Evolutionary conservation across 495 filamentous ascomycete species (phyloP), one percentile per base, ranked within the genome.

Genomic region (Hyaloscypha variabilis): DNA sequence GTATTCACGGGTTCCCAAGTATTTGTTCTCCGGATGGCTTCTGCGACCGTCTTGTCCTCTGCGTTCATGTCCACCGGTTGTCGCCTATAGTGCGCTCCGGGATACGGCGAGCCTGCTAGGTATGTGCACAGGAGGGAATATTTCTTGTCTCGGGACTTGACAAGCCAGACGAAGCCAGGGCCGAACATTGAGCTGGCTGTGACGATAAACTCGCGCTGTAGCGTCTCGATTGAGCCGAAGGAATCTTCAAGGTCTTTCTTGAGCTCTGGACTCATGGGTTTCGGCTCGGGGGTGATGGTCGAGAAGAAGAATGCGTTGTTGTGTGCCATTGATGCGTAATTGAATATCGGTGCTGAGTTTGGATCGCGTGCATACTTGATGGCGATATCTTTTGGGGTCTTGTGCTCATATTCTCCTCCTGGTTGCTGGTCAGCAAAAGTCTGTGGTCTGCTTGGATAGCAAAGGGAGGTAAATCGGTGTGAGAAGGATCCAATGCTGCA

Each of bases 251-350:
- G 83, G 64, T 78, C 71, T 59, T 69, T 64, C 60, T 73, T 58
- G 71, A 86, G 80, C 65, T 65, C 76, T 10, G 76, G 71, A 64
- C 87, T 85, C 57, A 87, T 83, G 57, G 85, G 69, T 67, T 81
- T 82, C 13, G 62, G 29, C 49, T 72, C 66, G 46, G 85, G 81
- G 62, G 83, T 82, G 77, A 71, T 59, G 11, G 71, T 25, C 36
- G 73, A 67, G 85, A 98, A 98, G 88, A 97, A 98, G 78, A 95
- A 91, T 77, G 95, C 87, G 82, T 97, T 97, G 85, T 98, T 97
- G 81, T 91, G 88, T 62, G 93, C 91, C 90, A 96, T 96, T 67
- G 89, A 93, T 74, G 95, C 95, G 72, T 94, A 86, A 83, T 99
- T 99, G 86, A 99, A 99, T 67, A 90, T 79, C 64, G 86, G 78